Base-by-base conservation (phyloP, 2,329 filamentous ascomycete species). In the Aspergillus caelatus region DNA sequence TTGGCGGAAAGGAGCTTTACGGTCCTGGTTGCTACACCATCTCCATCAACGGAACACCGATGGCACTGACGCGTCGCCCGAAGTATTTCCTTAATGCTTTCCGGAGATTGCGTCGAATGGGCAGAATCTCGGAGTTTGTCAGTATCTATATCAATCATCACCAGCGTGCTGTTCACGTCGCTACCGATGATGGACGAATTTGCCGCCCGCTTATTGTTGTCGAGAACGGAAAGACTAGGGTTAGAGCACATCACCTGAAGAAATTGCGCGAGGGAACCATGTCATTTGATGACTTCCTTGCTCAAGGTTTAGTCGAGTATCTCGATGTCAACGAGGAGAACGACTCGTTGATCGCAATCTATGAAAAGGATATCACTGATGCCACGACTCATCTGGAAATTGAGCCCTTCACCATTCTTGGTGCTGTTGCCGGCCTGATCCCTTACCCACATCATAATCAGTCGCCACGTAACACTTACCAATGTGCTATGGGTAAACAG, bases 401-500 rank as follows among this genome's bases (percentile, higher is more conserved):
- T 66, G 95, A 99, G 76, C 96, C 96, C 0, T 99, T 99, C 75
- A 99, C 95, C 1, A 90, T 99, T 57, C 86, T 99, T 16, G 95
- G 95, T 30, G 95, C 95, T 54, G 95, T 99, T 30, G 95, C 95
- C 45, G 95, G 95, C 50, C 84, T 99, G 43, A 99, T 99, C 76
- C 95, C 95, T 5, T 99, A 98, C 74, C 95, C 95, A 10, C 95
- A 99, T 77, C 95, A 99, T 83, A 99, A 99, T 79, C 95, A 99
- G 78, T 99, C 96, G 19, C 95, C 95, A 11, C 87, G 95, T 85
- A 99, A 99, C 77, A 99, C 95, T 0, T 99, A 99, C 75, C 94
- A 98, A 84, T 97, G 94, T 81, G 95, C 95, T 80, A 99, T 99
- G 95, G 95, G 95, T 86, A 99, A 99, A 82, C 95, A 99, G 91